Percentiles rank a stretch among this genome's conserved stretches.
Conservation (phyloP, 2,329 filamentous ascomycete species). For the Chalaropsis ovoidea region DNA sequence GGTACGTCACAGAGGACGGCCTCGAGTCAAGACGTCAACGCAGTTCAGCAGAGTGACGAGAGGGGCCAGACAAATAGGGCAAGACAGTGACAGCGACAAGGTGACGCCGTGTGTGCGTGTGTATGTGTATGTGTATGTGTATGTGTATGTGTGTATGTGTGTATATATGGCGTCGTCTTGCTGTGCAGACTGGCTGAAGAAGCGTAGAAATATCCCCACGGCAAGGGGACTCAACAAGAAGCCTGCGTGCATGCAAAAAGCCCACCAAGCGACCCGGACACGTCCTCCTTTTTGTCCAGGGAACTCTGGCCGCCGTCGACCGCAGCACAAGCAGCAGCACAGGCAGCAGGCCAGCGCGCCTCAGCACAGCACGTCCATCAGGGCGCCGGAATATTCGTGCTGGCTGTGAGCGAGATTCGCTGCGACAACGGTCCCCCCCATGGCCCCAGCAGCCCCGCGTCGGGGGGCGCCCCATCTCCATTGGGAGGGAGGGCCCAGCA, state of each 20-base stretch:
- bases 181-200: too few species aligned
- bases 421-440: background rate
- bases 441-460: background rate
- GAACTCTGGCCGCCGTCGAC: background rate
- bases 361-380: background rate
- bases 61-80: background rate
- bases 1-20: constrained; percentile 9
- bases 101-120: background rate
- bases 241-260: background rate
- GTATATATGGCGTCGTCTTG: too few species aligned
- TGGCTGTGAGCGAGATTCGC: background rate
- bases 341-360: background rate
- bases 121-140: background rate
- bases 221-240: background rate
- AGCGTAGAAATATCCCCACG: too few species aligned
- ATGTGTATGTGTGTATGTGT: background rate
- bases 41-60: background rate
- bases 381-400: background rate
- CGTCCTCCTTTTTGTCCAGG: background rate
- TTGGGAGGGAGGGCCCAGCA: background rate
- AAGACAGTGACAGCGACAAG: constrained; percentile 1
- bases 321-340: background rate
- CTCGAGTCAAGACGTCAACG: constrained; percentile 1
- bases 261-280: background rate
- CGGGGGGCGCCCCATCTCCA: too few species aligned